Conservation (phyloP, 2,329 filamentous ascomycete species). For the Aspergillus caelatus region DNA sequence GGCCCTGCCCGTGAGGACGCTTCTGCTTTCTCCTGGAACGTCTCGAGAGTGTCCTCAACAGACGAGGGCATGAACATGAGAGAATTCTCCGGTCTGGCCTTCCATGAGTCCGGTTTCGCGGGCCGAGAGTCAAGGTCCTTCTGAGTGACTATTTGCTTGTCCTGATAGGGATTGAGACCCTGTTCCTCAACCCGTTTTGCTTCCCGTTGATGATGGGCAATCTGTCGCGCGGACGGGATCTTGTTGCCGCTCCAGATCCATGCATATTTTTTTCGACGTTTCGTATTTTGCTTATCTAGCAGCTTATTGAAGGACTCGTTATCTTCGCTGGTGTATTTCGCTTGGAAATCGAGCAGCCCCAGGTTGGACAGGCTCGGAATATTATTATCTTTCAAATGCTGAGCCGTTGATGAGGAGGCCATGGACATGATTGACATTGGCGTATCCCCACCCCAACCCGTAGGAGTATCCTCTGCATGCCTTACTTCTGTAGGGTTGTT, state of each 20-base stretch:
- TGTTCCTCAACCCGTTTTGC: slow-evolving; percentile 73
- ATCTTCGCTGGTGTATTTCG: slow-evolving; percentile 94
- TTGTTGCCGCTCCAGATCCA: slow-evolving; percentile 92
- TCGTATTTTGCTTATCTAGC: slow-evolving; percentile 86
- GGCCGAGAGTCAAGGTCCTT: slow-evolving; percentile 68
- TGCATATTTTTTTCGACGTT: slow-evolving; percentile 78
- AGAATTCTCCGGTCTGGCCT: slow-evolving; percentile 72
- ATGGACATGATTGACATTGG: slow-evolving; percentile 60
- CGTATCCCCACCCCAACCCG: slow-evolving; percentile 70
- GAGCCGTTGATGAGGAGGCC: slow-evolving; percentile 39
- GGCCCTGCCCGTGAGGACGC: slow-evolving; percentile 72
- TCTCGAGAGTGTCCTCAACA: slow-evolving; percentile 58
- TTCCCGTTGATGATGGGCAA: slow-evolving; percentile 56
- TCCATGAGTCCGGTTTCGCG: slow-evolving; percentile 77
- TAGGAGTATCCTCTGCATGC: slow-evolving; percentile 31
- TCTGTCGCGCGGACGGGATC: slow-evolving; percentile 65
- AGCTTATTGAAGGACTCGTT: slow-evolving; percentile 96
- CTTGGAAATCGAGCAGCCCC: slow-evolving; percentile 82
- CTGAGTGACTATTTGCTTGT: slow-evolving; percentile 64
- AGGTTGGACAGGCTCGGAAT: slow-evolving; percentile 70
- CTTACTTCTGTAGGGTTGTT: slow-evolving; percentile 48
- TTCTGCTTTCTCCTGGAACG: slow-evolving; percentile 69
- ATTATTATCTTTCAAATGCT: slow-evolving; percentile 36
- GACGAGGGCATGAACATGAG: slow-evolving; percentile 74
- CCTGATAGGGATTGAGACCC: slow-evolving; percentile 61